Evolutionary conservation across 2,329 filamentous ascomycete genomes (phyloP).

Genomic region (Alternaria sp.): DNA sequence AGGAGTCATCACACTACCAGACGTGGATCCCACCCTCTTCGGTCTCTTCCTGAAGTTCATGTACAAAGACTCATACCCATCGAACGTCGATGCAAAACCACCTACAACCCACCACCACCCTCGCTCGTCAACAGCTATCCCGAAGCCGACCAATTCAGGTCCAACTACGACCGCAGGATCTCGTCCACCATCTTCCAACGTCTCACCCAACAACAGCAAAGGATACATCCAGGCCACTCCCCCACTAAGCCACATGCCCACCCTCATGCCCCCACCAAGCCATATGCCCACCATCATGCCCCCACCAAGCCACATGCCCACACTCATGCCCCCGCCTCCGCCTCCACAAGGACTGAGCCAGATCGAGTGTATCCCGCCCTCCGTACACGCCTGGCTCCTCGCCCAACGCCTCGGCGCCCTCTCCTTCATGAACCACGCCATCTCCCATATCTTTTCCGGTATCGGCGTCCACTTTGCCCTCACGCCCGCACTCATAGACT

Average conservation of each 20-base stretch:
- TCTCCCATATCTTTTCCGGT: conserved; percentile 17
- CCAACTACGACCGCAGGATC: not conserved
- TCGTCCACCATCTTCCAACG: not conserved
- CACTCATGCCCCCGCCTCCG: not conserved
- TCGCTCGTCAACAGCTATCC: not conserved
- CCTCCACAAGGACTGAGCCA: not conserved
- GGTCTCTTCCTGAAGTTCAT: conserved; percentile 36
- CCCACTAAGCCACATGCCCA: not conserved
- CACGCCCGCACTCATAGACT: conserved; percentile 21
- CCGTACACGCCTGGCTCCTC: conserved; percentile 31
- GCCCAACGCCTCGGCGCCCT: conserved; percentile 20
- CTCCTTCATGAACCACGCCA: conserved; percentile 29
- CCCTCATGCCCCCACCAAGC: not conserved
- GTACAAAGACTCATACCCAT: conserved; percentile 30
- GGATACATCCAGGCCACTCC: not conserved
- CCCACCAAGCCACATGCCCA: not conserved
- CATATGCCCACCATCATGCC: not conserved
- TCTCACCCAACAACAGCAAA: too few species aligned
- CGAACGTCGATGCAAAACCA: conserved; percentile 13
- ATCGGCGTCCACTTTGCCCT: conserved; percentile 25
- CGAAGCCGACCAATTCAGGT: not conserved
- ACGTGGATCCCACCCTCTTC: conserved; percentile 26
- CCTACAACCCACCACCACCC: not conserved
- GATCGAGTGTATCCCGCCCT: conserved; percentile 10
- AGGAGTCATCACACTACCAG: conserved; percentile 6